A percentile compares a stretch with the other conserved stretches of the same genome.
phyloP scores from a whole-genome alignment of 192 early-diverging fungal species.

The Entomortierella parvispora region DNA sequence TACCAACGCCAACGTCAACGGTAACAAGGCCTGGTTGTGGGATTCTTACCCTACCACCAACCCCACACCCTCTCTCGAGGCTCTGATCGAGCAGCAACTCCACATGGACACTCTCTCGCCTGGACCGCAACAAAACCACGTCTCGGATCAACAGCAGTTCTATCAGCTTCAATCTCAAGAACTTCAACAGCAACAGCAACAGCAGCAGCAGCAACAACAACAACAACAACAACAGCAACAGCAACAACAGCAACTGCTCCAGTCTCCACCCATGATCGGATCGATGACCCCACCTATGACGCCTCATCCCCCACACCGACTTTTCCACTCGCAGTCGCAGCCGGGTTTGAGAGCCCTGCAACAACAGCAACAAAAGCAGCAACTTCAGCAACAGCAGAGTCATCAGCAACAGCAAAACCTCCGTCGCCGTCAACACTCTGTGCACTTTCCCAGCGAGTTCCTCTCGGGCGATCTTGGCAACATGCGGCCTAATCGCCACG shows the following conservation, averaged over 20 bases:
- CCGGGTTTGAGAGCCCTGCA: constrained; percentile 38
- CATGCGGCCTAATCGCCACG: constrained; percentile 28
- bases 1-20: no score
- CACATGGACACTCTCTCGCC: background rate
- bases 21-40: constrained; percentile 11
- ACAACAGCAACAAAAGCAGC: constrained; percentile 42
- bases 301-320: constrained; percentile 28
- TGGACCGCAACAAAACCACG: background rate
- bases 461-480: constrained; percentile 30
- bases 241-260: constrained; percentile 21
- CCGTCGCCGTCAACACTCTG: constrained; percentile 48
- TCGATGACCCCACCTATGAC: constrained; percentile 27
- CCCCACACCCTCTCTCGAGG: constrained; percentile 19
- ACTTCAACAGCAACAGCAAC: constrained; percentile 20
- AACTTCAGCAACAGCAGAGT: constrained; percentile 27
- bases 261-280: constrained; percentile 19
- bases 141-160: background rate
- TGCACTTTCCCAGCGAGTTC: constrained; percentile 45
- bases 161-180: background rate
- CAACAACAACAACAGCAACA: constrained; percentile 14
- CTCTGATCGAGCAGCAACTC: constrained; percentile 9
- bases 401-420: constrained; percentile 39
- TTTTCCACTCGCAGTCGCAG: constrained; percentile 49
- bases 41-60: constrained; percentile 27
- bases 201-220: constrained; percentile 14